Percentiles rank a stretch among this genome's conserved stretches.
Conservation (phyloP, 768 basidiomycete species). For the Lactarius psammicola region DNA sequence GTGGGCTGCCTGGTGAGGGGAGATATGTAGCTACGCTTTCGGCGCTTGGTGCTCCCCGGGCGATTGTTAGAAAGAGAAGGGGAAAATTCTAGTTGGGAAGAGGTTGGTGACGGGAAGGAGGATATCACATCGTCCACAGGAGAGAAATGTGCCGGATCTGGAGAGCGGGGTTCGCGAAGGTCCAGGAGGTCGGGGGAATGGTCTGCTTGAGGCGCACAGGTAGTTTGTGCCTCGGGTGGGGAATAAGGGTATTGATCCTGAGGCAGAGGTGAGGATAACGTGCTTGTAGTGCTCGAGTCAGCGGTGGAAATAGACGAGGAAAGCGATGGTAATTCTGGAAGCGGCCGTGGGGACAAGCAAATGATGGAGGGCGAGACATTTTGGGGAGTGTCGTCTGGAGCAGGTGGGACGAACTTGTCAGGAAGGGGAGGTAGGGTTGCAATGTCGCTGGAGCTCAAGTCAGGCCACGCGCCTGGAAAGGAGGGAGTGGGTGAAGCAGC, state of each 20-base stretch:
- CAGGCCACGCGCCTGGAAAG: constrained; percentile 50
- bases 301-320: constrained; percentile 26
- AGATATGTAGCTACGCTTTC: constrained; percentile 17
- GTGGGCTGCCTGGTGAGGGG: constrained; percentile 8
- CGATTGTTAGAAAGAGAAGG: constrained; percentile 16
- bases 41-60: constrained; percentile 4
- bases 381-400: not conserved
- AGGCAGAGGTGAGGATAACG: not conserved
- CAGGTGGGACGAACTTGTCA: constrained; percentile 1
- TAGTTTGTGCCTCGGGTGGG: not conserved
- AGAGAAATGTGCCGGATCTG: constrained; percentile 28
- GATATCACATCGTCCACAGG: constrained; percentile 17
- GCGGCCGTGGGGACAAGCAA: constrained; percentile 24
- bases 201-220: not conserved
- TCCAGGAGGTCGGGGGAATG: constrained; percentile 15
- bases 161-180: constrained; percentile 26
- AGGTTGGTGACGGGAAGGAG: constrained; percentile 23
- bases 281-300: constrained; percentile 9
- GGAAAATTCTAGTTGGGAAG: constrained; percentile 25
- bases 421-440: constrained; percentile 15
- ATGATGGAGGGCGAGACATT: constrained; percentile 18
- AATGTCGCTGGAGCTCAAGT: constrained; percentile 24
- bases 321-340: constrained; percentile 28
- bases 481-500: constrained; percentile 36
- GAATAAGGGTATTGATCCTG: not conserved